A percentile compares a stretch with the other conserved stretches of the same genome.
Evolutionary conservation across 176 grass and related monocot genomes (phyloP).

Genomic region (Aegilops umbellulata): DNA sequence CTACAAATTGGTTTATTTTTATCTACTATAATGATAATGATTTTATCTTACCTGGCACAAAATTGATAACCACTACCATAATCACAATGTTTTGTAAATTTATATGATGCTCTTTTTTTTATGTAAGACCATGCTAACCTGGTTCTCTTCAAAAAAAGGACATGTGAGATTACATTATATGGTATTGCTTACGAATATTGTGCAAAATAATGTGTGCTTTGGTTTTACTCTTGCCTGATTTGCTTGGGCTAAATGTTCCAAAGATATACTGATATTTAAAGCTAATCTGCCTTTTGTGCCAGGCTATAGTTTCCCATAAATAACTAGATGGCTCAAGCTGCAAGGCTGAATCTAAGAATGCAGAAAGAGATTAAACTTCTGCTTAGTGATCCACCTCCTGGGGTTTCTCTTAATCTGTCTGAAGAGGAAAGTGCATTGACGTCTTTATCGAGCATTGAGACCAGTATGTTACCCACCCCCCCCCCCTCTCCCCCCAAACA

Average conservation of each 20-base stretch:
- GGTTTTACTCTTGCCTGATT: not conserved
- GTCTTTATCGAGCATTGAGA: slow-evolving; percentile 59
- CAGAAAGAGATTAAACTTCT: slow-evolving; percentile 92
- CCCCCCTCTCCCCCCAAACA: not conserved
- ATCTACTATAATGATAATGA: not conserved
- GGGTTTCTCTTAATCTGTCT: slow-evolving; percentile 72
- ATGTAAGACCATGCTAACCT: not conserved
- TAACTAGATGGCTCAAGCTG: slow-evolving; percentile 64
- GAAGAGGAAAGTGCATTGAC: slow-evolving; percentile 39
- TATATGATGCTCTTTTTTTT: not conserved
- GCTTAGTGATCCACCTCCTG: slow-evolving; percentile 69
- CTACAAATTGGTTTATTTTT: not conserved
- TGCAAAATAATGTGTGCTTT: not conserved
- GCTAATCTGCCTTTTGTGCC: not conserved
- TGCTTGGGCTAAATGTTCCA: not conserved
- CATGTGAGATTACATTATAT: not conserved
- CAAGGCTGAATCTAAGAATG: slow-evolving; percentile 73
- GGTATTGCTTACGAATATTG: not conserved
- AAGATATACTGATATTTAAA: not conserved
- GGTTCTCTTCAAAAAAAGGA: not conserved
- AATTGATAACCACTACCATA: not conserved
- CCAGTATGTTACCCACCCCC: slow-evolving; percentile 39
- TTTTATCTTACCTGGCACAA: not conserved
- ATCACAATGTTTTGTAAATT: not conserved
- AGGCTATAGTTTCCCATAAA: slow-evolving; percentile 5